Conservation (phyloP, 2,329 filamentous ascomycete genomes). For the Pseudogymnoascus sp. region DNA sequence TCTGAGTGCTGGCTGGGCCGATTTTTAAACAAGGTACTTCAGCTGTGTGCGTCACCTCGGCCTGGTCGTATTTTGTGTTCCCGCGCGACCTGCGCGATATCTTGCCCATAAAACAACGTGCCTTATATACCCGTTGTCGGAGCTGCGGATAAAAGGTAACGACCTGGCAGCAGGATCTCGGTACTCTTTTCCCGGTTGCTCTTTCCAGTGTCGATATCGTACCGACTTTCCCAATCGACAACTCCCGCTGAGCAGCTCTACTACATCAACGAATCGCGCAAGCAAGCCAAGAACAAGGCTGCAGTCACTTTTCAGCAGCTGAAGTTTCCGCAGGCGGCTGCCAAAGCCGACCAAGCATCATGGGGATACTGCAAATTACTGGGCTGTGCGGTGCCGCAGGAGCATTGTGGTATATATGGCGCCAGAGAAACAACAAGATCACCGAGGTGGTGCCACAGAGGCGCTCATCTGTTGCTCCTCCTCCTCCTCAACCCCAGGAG, state of each 20-base stretch:
- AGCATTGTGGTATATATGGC: constrained; percentile 2
- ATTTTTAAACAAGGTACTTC: constrained; percentile 2
- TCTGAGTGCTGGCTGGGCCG: neutral
- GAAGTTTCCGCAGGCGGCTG: neutral
- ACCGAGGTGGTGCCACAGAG: neutral
- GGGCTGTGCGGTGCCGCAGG: neutral
- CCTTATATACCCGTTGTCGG: neutral
- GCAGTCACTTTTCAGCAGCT: neutral
- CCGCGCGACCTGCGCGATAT: neutral
- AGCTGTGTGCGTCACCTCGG: constrained; percentile 5
- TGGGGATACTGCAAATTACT: constrained; percentile 1
- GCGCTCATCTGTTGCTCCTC: neutral
- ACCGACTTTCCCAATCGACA: neutral
- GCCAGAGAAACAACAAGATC: neutral
- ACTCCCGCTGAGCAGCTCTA: neutral
- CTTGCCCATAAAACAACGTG: neutral
- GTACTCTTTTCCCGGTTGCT: neutral
- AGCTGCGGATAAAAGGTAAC: constrained; percentile 4
- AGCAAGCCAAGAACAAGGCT: neutral
- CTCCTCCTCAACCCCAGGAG: neutral
- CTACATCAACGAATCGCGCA: neutral
- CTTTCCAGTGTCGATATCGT: neutral
- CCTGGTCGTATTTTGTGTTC: neutral
- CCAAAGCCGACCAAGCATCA: neutral
- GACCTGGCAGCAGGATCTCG: constrained; percentile 1